Evolutionary conservation across 2,329 filamentous ascomycete genomes (phyloP).

Genomic region (Aspergillus phoenicis): DNA sequence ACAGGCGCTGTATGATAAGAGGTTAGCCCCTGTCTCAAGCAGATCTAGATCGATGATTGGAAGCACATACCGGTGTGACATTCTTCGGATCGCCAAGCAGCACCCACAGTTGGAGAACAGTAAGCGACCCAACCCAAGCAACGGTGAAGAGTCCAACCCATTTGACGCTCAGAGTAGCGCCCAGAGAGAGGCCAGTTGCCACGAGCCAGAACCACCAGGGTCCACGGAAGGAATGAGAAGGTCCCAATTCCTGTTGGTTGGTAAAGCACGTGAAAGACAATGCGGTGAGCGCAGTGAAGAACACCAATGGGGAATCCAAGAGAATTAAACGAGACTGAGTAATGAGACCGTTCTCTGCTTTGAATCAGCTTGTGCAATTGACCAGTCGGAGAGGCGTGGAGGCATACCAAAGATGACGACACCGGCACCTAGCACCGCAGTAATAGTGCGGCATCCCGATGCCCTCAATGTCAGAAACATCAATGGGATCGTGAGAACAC

Average conservation of each 20-base stretch:
- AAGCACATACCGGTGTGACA: conserved; percentile 68
- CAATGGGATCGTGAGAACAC: conserved; percentile 82
- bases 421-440: conserved; percentile 77
- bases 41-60: too few species aligned
- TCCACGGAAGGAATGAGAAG: conserved; percentile 79
- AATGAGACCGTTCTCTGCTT: conserved; percentile 84
- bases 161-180: conserved; percentile 92
- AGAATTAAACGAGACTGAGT: conserved; percentile 95
- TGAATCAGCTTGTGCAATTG: conserved; percentile 16
- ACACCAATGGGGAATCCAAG: conserved; percentile 90
- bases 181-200: conserved; percentile 82
- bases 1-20: conserved; percentile 61
- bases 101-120: conserved; percentile 90
- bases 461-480: conserved; percentile 96
- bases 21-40: conserved; percentile 26
- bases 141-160: conserved; percentile 99
- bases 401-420: conserved; percentile 83
- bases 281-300: conserved; percentile 88
- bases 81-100: conserved; percentile 85
- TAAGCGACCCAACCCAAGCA: conserved; percentile 93
- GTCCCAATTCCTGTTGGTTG: conserved; percentile 94
- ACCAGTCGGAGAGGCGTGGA: neutral
- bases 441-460: conserved; percentile 82
- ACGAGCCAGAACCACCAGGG: conserved; percentile 98
- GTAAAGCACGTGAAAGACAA: conserved; percentile 90